A percentile compares a stretch with the other conserved stretches of the same genome.
phyloP scores from a whole-genome alignment of 2,329 filamentous ascomycete genomes.

The Xylaria sp. region DNA sequence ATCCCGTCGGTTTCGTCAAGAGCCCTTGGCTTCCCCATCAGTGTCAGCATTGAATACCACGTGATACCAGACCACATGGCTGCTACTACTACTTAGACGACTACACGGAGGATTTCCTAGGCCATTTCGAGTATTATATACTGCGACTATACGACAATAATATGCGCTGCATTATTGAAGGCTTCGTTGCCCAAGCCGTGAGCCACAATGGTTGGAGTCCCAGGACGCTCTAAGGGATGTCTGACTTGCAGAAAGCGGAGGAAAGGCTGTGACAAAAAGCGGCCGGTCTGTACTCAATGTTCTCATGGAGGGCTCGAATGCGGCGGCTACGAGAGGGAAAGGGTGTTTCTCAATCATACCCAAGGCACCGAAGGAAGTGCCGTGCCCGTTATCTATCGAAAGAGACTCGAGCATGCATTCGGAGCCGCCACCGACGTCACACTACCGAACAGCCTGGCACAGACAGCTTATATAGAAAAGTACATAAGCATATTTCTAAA shows the following conservation, averaged over 20 bases:
- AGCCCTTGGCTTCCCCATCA: too few relatives aligned
- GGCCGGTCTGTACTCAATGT: constrained; percentile 36
- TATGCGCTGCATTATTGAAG: neutral
- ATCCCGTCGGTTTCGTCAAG: too few relatives aligned
- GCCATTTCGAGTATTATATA: too few relatives aligned
- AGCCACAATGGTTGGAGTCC: constrained; percentile 38
- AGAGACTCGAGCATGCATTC: neutral
- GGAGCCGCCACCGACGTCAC: constrained; percentile 12
- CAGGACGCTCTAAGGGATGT: constrained; percentile 39
- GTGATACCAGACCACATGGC: too few relatives aligned
- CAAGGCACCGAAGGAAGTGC: constrained; percentile 29
- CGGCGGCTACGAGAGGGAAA: constrained; percentile 36
- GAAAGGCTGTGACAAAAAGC: constrained; percentile 38
- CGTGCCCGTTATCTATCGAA: constrained; percentile 32
- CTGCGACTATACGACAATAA: neutral
- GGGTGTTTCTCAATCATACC: constrained; percentile 36
- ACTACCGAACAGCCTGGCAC: constrained; percentile 26
- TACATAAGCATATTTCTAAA: constrained; percentile 37
- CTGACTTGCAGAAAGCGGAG: constrained; percentile 36
- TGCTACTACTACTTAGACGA: too few relatives aligned
- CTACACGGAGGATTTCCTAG: too few relatives aligned
- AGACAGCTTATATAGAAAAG: constrained; percentile 36
- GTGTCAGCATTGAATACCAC: too few relatives aligned
- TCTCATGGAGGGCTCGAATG: constrained; percentile 32
- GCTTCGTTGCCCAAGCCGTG: neutral